Base-by-base conservation (phyloP, 192 early-diverging fungal species). In the Umbelopsis sp. region DNA sequence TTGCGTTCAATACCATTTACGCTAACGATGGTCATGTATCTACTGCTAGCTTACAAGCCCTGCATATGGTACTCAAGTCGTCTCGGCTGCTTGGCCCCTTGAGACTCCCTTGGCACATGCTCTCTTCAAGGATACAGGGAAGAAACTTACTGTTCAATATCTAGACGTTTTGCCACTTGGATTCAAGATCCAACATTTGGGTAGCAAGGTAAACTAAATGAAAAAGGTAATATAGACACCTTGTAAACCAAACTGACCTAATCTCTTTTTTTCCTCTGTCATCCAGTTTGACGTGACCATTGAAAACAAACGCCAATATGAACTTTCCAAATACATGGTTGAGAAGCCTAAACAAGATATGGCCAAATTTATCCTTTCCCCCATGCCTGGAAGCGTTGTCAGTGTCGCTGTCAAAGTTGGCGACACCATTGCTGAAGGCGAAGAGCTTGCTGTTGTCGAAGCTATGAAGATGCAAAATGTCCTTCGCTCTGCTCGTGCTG, bases 381-480 rank as follows among this genome's bases (percentile, higher is more conserved):
- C 97, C 4, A 98, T 98, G 95, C 95, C 97, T 6, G 97, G 97
- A 12, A 83, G 87, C 7, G 93, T 98, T 2, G 86, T 96, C 20
- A 91, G 88, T 32, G 81, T 98, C 4, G 84, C 88, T 14, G 94
- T 95, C 52, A 90, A 88, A 77, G 90, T 79, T 7, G 95, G 93
- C 20, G 92, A 98, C 71, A 80, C 83, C 4, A 89, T 97, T 10
- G 83, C 86, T 11, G 88, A 96, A 78, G 96, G 96, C 2, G 82
- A 83, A 16, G 95, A 95, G 74, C 76, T 98, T 31, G 92, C 88
- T 0, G 90, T 94, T 0, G 93, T 98, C 21, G 96, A 98, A 82
- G 96, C 96, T 26, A 98, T 98, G 96, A 96, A 96, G 84, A 98
- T 98, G 96, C 95, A 96, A 72, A 98, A 98, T 69, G 91, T 97